Evolutionary conservation across 192 early-diverging fungal species (phyloP).

Genomic region (Neocallimastix lanati): DNA sequence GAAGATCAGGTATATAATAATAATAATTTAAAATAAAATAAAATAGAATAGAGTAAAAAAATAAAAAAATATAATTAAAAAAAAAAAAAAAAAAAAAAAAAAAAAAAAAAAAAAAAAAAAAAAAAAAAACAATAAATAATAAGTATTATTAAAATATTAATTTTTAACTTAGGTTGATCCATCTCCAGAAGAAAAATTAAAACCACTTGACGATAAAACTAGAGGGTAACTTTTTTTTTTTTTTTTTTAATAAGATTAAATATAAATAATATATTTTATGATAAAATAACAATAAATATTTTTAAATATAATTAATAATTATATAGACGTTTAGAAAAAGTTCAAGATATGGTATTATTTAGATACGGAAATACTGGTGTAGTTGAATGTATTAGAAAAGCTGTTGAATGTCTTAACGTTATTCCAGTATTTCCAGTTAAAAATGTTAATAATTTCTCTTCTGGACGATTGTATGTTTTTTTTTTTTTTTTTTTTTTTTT

Average conservation of each 20-base stretch:
- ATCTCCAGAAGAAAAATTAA: conserved; percentile 6
- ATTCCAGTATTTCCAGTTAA: conserved; percentile 61
- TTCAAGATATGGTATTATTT: conserved; percentile 57
- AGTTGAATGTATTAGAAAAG: conserved; percentile 41
- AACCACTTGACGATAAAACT: conserved; percentile 13
- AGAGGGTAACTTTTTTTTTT: not conserved
- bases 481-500: not conserved
- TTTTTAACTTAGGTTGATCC: conserved; percentile 6
- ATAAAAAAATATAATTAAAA: too few species aligned
- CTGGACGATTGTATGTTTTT: conserved; percentile 14
- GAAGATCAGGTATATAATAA: conserved; percentile 21
- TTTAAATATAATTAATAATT: too few species aligned
- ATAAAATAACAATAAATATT: not conserved
- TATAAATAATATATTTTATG: too few species aligned
- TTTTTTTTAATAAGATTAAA: too few species aligned
- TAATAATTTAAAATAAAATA: too few species aligned
- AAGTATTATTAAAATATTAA: conserved; percentile 20
- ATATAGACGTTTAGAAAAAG: conserved; percentile 13
- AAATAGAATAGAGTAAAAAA: too few species aligned
- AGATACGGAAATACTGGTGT: conserved; percentile 71
- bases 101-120: too few species aligned
- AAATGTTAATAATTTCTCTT: conserved; percentile 45
- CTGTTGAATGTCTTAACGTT: conserved; percentile 41
- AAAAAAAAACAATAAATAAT: conserved; percentile 37
- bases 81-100: too few species aligned